phyloP scores from a whole-genome alignment of 2,329 filamentous ascomycete species.

The Cordyceps farinosa region DNA sequence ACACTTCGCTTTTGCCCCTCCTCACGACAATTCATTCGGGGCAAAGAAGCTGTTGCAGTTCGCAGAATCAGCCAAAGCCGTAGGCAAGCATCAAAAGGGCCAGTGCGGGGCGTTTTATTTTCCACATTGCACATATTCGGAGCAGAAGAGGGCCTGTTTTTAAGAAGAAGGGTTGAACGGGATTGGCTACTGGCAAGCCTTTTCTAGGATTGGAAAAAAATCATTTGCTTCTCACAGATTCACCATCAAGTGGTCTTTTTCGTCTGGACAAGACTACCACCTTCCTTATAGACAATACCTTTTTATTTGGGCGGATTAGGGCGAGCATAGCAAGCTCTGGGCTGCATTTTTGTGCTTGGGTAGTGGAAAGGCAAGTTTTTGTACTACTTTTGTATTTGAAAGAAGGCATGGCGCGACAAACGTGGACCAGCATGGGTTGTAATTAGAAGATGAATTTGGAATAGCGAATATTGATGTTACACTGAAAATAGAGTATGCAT shows the following conservation, averaged over 20 bases:
- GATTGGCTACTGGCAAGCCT: neutral
- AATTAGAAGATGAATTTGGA: slow-evolving; percentile 15
- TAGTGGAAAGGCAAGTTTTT: neutral
- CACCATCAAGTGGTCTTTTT: neutral
- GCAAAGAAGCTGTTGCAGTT: neutral
- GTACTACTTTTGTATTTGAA: neutral
- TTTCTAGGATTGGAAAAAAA: neutral
- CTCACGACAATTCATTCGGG: neutral
- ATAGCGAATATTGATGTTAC: slow-evolving; percentile 14
- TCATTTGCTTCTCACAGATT: slow-evolving; percentile 1
- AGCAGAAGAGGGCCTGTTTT: neutral
- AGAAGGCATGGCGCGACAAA: slow-evolving; percentile 2
- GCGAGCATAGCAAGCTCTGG: neutral
- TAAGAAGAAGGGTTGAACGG: neutral
- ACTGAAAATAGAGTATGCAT: neutral
- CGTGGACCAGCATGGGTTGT: neutral
- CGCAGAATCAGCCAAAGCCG: neutral
- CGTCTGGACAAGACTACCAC: neutral
- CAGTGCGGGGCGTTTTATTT: slow-evolving; percentile 1
- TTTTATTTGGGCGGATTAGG: neutral
- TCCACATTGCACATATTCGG: slow-evolving; percentile 1
- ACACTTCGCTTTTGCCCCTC: neutral
- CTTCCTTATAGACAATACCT: neutral
- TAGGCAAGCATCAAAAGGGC: neutral
- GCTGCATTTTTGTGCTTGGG: neutral